A percentile compares a stretch with the other conserved stretches of the same genome.
Evolutionary conservation across 192 early-diverging fungal species (phyloP).

Genomic region (Lunasporangiospora selenospora): DNA sequence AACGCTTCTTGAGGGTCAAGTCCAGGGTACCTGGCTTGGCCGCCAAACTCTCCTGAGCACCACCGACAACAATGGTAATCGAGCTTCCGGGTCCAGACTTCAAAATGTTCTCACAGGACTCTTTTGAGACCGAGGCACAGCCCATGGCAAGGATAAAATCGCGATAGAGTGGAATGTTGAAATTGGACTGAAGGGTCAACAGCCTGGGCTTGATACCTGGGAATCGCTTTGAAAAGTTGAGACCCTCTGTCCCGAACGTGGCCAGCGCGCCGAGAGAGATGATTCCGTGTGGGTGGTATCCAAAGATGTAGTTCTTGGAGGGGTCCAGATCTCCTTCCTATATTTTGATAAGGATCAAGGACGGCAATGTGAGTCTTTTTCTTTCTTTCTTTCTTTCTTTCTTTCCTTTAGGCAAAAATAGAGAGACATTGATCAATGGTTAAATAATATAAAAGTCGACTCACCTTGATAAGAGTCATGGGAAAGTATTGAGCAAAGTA

Average conservation of each 20-base stretch:
- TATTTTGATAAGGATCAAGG: conserved; percentile 2
- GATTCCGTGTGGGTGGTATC: conserved; percentile 92
- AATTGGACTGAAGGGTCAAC: conserved; percentile 85
- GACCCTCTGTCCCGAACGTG: conserved; percentile 85
- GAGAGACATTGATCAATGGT: neutral
- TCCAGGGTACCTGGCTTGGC: conserved; percentile 70
- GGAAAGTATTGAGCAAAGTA: conserved; percentile 87
- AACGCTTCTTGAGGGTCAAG: conserved; percentile 77
- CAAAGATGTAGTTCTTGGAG: conserved; percentile 87
- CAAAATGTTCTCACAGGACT: conserved; percentile 81
- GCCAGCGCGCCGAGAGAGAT: conserved; percentile 83
- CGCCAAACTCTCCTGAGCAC: conserved; percentile 83
- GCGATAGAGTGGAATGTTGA: conserved; percentile 85
- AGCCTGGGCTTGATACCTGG: conserved; percentile 82
- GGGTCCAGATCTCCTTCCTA: conserved; percentile 86
- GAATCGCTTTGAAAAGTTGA: conserved; percentile 73
- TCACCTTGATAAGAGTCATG: conserved; percentile 73
- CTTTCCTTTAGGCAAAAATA: neutral
- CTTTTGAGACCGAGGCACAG: conserved; percentile 75
- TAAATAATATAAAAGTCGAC: neutral
- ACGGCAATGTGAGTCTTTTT: neutral
- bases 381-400: neutral
- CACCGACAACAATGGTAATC: conserved; percentile 90
- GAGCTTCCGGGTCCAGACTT: conserved; percentile 68
- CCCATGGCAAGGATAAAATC: conserved; percentile 84